Evolutionary conservation across 1,284 basidiomycete species (phyloP).

Genomic region (Xerocomus amazonicus): DNA sequence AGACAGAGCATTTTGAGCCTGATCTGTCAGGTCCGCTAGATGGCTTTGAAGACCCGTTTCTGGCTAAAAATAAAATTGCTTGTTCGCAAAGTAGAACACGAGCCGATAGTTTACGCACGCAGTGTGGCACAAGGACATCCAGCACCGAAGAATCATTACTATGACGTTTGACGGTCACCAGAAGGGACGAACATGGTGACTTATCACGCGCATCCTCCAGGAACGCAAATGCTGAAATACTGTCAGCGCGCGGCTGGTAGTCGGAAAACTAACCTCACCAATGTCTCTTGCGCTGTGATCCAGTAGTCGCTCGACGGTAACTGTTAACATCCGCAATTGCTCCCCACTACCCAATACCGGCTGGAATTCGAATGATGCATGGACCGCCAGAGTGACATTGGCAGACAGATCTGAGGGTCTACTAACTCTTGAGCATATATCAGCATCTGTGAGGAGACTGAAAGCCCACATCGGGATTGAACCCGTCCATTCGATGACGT

Average conservation of each 20-base stretch:
- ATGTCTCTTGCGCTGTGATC: neutral
- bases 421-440: neutral
- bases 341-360: neutral
- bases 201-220: neutral
- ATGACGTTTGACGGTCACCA: neutral
- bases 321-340: neutral
- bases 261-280: neutral
- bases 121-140: neutral
- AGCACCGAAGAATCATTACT: neutral
- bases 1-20: neutral
- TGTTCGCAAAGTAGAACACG: too few species aligned
- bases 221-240: neutral
- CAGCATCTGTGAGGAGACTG: neutral
- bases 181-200: conserved; percentile 3
- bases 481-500: neutral
- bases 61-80: neutral
- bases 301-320: neutral
- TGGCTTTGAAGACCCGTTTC: neutral
- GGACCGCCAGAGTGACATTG: neutral
- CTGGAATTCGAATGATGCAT: neutral
- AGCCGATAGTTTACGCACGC: neutral
- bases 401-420: neutral
- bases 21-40: neutral
- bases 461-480: neutral
- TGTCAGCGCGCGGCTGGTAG: neutral